These are phyloP conservation scores for Aquilaria agallochum DNA, from an alignment of 441 rosid species.

Conservation along the genomic window DNA sequence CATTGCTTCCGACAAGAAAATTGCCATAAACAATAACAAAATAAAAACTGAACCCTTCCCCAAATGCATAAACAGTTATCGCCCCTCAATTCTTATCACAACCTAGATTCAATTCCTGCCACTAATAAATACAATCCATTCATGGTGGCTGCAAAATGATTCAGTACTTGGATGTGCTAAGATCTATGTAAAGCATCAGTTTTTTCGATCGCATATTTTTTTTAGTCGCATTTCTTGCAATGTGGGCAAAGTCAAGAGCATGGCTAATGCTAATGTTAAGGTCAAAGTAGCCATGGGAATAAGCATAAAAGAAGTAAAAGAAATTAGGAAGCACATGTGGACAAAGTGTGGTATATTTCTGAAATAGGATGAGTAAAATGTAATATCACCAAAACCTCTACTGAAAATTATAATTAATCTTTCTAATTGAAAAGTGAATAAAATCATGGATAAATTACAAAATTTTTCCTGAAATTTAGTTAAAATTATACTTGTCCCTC, in stretches of 20 bases:
- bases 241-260: conserved; percentile 20
- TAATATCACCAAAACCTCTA: too few species aligned
- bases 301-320: conserved; percentile 16
- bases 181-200: conserved; percentile 19
- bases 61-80: conserved; percentile 65
- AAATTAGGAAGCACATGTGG: conserved; percentile 12
- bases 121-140: conserved; percentile 11
- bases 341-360: too few species aligned
- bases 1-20: conserved; percentile 64
- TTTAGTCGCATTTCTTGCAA: conserved; percentile 17
- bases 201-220: conserved; percentile 14
- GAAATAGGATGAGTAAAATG: too few species aligned
- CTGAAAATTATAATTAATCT: too few species aligned
- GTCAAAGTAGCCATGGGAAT: conserved; percentile 31
- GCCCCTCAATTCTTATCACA: conserved; percentile 17
- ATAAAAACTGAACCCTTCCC: conserved; percentile 47
- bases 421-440: too few species aligned
- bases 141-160: conserved; percentile 41
- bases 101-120: conserved; percentile 7
- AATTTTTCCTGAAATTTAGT: too few species aligned
- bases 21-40: conserved; percentile 27
- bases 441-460: too few species aligned
- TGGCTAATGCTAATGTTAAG: conserved; percentile 6
- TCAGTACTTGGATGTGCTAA: conserved; percentile 22
- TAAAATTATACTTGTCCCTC: too few species aligned